phyloP scores from a whole-genome alignment of 345 rosid species.

The Eucalyptus dawsonii region DNA sequence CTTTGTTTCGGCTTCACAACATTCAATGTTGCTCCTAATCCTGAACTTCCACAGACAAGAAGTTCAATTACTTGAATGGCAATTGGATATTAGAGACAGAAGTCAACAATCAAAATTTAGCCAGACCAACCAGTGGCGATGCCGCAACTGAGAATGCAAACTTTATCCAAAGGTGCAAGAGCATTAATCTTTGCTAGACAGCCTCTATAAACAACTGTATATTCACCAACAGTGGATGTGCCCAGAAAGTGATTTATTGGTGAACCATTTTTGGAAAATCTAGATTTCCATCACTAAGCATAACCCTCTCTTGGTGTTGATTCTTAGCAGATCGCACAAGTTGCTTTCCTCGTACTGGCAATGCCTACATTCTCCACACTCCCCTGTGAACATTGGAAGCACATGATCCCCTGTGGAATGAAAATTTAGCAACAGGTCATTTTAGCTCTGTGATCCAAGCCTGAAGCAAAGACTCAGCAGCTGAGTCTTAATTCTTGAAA shows the following conservation, averaged over 20 bases:
- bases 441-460: not conserved
- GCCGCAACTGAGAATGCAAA: slow-evolving; percentile 24
- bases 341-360: slow-evolving; percentile 25
- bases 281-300: slow-evolving; percentile 15
- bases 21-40: slow-evolving; percentile 26
- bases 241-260: slow-evolving; percentile 16
- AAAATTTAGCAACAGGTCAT: not conserved
- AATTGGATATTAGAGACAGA: too few relatives aligned
- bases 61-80: not conserved
- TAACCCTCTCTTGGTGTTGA: slow-evolving; percentile 10
- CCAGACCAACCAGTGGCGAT: slow-evolving; percentile 7
- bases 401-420: slow-evolving; percentile 8
- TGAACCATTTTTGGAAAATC: slow-evolving; percentile 14
- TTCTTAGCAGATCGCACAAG: slow-evolving; percentile 19
- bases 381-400: slow-evolving; percentile 34
- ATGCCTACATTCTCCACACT: slow-evolving; percentile 22
- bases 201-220: slow-evolving; percentile 17
- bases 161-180: slow-evolving; percentile 22
- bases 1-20: slow-evolving; percentile 21
- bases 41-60: not conserved
- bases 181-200: slow-evolving; percentile 22
- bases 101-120: not conserved
- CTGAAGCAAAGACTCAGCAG: not conserved
- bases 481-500: not conserved
- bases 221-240: slow-evolving; percentile 21